These are phyloP conservation scores for Hanseniaspora singularis DNA, from an alignment of 805 yeast species.

Conservation along the genomic window DNA sequence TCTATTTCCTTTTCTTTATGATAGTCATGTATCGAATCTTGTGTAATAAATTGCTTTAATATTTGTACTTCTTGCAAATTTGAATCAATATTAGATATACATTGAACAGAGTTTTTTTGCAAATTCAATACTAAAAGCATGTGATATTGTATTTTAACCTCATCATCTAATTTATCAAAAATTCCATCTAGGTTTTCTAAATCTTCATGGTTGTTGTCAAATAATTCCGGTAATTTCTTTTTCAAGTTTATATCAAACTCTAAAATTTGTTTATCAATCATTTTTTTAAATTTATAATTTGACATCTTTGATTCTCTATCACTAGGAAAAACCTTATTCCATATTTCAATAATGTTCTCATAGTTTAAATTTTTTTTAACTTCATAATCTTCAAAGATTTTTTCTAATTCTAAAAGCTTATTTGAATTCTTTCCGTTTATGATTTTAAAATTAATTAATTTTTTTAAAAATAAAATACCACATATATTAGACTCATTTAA, in stretches of 20 bases:
- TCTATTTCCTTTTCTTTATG: slow-evolving; percentile 17
- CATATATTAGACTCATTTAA: slow-evolving; percentile 35
- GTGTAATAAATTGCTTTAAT: slow-evolving; percentile 36
- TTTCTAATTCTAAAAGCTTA: background rate
- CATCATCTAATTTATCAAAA: slow-evolving; percentile 41
- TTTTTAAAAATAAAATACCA: slow-evolving; percentile 37
- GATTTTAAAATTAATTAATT: slow-evolving; percentile 36
- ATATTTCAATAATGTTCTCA: slow-evolving; percentile 19
- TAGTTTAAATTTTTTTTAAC: background rate
- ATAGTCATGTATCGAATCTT: slow-evolving; percentile 20
- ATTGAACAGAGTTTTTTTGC: slow-evolving; percentile 11
- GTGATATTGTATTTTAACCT: slow-evolving; percentile 43
- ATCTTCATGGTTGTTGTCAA: slow-evolving; percentile 25
- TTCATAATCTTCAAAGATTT: background rate
- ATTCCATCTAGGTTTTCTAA: slow-evolving; percentile 24
- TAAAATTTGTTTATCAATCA: slow-evolving; percentile 4
- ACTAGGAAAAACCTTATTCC: slow-evolving; percentile 16
- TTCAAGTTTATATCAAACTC: slow-evolving; percentile 37
- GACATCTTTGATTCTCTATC: slow-evolving; percentile 61
- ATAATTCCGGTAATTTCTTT: slow-evolving; percentile 18
- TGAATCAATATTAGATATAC: slow-evolving; percentile 38
- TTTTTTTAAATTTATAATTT: slow-evolving; percentile 47
- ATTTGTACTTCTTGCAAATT: slow-evolving; percentile 56
- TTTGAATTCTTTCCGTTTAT: slow-evolving; percentile 25
- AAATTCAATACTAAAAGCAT: slow-evolving; percentile 18